Conservation (phyloP, 148 eudicot genomes). For the Simmondsia chinensis region DNA sequence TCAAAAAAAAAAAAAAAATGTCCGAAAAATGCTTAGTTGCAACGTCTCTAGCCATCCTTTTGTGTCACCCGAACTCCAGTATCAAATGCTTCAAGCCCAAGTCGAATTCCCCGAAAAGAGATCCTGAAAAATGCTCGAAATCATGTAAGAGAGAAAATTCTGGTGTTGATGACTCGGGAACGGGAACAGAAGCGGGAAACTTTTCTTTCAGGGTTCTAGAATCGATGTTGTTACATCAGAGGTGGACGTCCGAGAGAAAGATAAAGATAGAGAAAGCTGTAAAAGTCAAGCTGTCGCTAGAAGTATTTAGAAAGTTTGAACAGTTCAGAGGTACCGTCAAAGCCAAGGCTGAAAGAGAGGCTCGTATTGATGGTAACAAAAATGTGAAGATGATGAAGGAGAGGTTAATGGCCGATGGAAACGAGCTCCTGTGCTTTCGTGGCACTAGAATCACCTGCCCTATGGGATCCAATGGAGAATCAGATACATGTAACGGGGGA, state of each 20-base stretch:
- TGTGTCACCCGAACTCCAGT: conserved; percentile 10
- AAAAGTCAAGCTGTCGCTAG: conserved; percentile 1
- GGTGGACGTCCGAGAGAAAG: neutral
- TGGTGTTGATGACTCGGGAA: too few relatives aligned
- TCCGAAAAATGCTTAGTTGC: conserved; percentile 9
- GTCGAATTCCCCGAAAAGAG: neutral
- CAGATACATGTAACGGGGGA: conserved; percentile 1
- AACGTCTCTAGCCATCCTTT: conserved; percentile 5
- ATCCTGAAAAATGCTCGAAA: too few relatives aligned
- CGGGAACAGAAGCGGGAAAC: too few relatives aligned
- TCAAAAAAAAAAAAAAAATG: too few relatives aligned
- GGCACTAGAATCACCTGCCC: too few relatives aligned
- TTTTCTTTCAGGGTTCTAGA: too few relatives aligned
- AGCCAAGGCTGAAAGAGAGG: neutral
- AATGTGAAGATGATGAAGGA: too few relatives aligned
- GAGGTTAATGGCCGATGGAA: conserved; percentile 7
- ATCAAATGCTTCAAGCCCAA: conserved; percentile 6
- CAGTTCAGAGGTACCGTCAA: neutral
- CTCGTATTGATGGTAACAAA: neutral
- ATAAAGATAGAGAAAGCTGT: neutral
- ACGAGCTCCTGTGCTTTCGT: conserved; percentile 7
- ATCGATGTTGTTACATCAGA: neutral
- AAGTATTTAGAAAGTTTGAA: conserved; percentile 1
- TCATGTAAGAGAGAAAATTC: too few relatives aligned
- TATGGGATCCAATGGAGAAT: neutral